These are phyloP conservation scores for Leishmania turanica DNA, from an alignment of 208 protist genomes.

Conservation along the genomic window DNA sequence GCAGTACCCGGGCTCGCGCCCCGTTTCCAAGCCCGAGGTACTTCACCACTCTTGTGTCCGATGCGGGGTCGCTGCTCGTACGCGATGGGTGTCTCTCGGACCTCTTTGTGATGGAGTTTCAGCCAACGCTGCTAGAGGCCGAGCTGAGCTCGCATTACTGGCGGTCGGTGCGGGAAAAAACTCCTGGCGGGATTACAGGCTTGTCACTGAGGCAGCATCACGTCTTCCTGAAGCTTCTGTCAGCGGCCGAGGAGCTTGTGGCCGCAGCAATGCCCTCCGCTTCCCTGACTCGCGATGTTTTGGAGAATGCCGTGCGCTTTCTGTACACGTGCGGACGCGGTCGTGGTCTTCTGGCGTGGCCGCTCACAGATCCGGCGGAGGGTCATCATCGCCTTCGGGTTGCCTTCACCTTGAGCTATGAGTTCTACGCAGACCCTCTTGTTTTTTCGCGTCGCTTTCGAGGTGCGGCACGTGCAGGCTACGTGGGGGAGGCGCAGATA, in stretches of 20 bases:
- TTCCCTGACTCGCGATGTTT: neutral
- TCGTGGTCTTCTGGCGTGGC: slow-evolving; percentile 22
- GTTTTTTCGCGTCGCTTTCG: too few species aligned
- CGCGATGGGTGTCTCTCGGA: slow-evolving; percentile 35
- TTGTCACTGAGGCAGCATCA: neutral
- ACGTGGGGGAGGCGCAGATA: neutral
- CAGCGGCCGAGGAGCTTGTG: neutral
- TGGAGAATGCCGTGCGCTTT: neutral
- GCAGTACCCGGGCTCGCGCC: neutral
- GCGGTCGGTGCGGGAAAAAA: neutral
- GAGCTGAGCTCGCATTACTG: neutral
- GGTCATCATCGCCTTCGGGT: slow-evolving; percentile 12
- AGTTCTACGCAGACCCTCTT: slow-evolving; percentile 6
- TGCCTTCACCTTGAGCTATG: slow-evolving; percentile 26
- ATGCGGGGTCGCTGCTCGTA: slow-evolving; percentile 8
- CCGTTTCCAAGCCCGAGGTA: slow-evolving; percentile 5
- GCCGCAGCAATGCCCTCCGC: neutral
- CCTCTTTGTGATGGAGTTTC: slow-evolving; percentile 51
- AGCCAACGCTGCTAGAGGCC: neutral
- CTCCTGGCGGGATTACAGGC: neutral
- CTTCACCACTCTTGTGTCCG: slow-evolving; percentile 9
- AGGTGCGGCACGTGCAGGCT: too few species aligned
- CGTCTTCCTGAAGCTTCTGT: neutral
- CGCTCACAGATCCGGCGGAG: slow-evolving; percentile 18
- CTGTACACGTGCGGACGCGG: neutral